phyloP scores from a whole-genome alignment of 2,329 filamentous ascomycete genomes.

The Aotearoamyces nothofagi region DNA sequence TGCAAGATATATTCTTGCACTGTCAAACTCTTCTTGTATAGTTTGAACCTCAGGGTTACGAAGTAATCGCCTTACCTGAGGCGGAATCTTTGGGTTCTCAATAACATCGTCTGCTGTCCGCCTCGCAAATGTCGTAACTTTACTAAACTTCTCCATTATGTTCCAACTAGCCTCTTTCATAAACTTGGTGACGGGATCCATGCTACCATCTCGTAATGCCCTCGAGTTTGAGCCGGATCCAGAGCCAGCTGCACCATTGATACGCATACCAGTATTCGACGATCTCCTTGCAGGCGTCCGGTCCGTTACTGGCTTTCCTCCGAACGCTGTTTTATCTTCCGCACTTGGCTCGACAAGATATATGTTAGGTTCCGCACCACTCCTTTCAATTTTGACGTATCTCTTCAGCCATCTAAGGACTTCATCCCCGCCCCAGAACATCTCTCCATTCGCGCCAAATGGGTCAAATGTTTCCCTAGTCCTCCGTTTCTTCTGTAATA shows the following conservation, averaged over 20 bases:
- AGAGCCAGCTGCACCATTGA: slow-evolving; percentile 22
- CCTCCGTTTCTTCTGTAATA: slow-evolving; percentile 79
- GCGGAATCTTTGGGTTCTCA: slow-evolving; percentile 82
- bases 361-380: slow-evolving; percentile 73
- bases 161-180: slow-evolving; percentile 95
- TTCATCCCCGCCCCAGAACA: slow-evolving; percentile 98
- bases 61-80: slow-evolving; percentile 71
- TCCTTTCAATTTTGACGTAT: slow-evolving; percentile 73
- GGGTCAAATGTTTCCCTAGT: slow-evolving; percentile 79
- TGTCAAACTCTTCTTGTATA: slow-evolving; percentile 93
- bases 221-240: slow-evolving; percentile 21
- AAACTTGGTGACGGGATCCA: slow-evolving; percentile 88
- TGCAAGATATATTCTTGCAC: slow-evolving; percentile 82
- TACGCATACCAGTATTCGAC: slow-evolving; percentile 15
- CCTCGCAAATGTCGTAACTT: slow-evolving; percentile 90
- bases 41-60: slow-evolving; percentile 91
- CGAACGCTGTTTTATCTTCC: slow-evolving; percentile 72
- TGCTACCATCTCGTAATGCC: slow-evolving; percentile 45
- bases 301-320: slow-evolving; percentile 26
- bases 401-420: slow-evolving; percentile 78
- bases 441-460: slow-evolving; percentile 67
- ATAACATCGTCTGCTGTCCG: slow-evolving; percentile 83
- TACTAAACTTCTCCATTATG: slow-evolving; percentile 89
- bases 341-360: slow-evolving; percentile 79
- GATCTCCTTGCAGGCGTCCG: slow-evolving; percentile 24